Base-by-base conservation (phyloP, 2,329 filamentous ascomycete species). In the Calcarisporium arbuscula region DNA sequence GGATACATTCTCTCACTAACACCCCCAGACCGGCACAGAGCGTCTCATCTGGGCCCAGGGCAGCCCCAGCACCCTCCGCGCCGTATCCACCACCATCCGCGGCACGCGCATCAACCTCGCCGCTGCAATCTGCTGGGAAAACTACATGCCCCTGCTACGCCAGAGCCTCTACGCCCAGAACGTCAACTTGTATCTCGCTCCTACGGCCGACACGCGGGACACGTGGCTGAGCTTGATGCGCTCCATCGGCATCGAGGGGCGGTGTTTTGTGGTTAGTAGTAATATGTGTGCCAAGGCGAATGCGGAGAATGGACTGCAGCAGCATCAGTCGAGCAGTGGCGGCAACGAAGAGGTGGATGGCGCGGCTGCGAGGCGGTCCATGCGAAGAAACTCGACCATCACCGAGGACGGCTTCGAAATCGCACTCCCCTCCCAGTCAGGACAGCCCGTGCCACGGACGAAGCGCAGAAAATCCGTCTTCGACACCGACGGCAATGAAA, bases 121-220 rank as follows among this genome's bases (percentile, higher is more conserved):
- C 0, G 80, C 84, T 4, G 90, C 88, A 4, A 94, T 96, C 46
- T 95, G 89, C 67, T 95, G 89, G 89, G 89, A 96, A 59, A 95
- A 85, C 58, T 94, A 90, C 63, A 95, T 95, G 88, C 89, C 89
- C 0, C 65, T 95, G 14, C 68, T 95, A 7, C 76, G 90, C 14
- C 84, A 94, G 54, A 73, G 78, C 12, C 68, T 95, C 23, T 96
- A 95, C 58, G 73, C 77, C 3, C 90, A 95, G 58, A 94, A 94
- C 53, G 79, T 95, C 50, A 94, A 94, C 56, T 64, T 95, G 10
- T 95, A 90, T 60, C 75, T 95, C 3, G 88, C 89, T 0, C 90
- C 90, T 0, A 95, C 89, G 1, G 89, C 89, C 2, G 90, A 95
- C 61, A 76, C 71, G 15, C 72, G 89, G 41, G 84, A 90, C 49